Base-by-base conservation (phyloP, 345 rosid genomes). In the Balakata baccata region DNA sequence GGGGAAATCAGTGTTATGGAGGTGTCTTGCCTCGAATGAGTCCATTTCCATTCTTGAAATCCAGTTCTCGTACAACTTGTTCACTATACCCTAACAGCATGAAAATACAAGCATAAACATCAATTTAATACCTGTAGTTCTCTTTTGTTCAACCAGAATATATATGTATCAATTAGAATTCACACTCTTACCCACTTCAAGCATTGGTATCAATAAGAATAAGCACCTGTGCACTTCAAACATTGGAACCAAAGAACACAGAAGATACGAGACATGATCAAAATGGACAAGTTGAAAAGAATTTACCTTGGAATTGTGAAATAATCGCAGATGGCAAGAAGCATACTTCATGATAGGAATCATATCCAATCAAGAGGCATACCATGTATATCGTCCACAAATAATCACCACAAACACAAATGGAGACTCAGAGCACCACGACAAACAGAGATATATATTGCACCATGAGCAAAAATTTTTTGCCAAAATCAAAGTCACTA, bases 291-390 rank as follows among this genome's bases (percentile, higher is more conserved):
- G 14, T 54, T 39, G 64, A 56, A 68, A 17, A n/a, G 45, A 17
- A 53, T 46, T 59, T 83, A 92, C 99, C 99, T 89, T 95, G 92
- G 81, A 95, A 90, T 46, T 72, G 82, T 0, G 88, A 89, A 64
- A 88, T 34, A 43, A 94, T 59, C n/a, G 92, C 93, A 18, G 87
- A 81, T 41, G 99, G 98, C 81, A 83, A 86, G 89, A 92, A 95
- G 86, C 97, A 95, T 58, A 95, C 81, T 81, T 92, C 89, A 11
- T 82, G 71, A 58, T 90, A 95, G 50, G 94, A 77, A 83, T 95
- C 97, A n/a, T 95, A 95, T 72, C 99, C 98, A 68, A 80, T 60
- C 80, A 95, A 84, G 75, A 92, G 92, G 76, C 98, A 91, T 37
- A 87, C 81, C 72, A 89, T 66, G 87, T 92, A 92, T 64, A 92